Conservation (phyloP, 2,329 filamentous ascomycete species). For the Metarhizium anisopliae region DNA sequence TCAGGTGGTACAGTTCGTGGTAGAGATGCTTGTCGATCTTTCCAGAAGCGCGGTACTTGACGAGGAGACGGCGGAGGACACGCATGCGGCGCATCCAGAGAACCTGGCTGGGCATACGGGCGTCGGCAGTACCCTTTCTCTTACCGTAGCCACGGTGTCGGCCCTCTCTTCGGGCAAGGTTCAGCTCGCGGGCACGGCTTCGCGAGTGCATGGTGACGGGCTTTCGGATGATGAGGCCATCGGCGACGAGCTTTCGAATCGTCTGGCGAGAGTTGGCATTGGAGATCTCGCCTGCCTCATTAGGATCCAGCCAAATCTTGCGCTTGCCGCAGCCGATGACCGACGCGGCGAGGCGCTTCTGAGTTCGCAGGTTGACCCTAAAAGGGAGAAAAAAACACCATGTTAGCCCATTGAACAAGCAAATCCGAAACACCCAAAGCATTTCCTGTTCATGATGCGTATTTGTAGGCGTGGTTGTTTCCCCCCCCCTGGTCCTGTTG, state of each 20-base stretch:
- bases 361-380: conserved; percentile 99
- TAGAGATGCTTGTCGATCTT: conserved; percentile 99
- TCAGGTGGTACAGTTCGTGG: conserved; percentile 99
- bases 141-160: conserved; percentile 99
- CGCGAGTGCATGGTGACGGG: conserved; percentile 99
- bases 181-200: conserved; percentile 90
- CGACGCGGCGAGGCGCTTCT: conserved; percentile 99
- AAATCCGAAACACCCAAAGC: not conserved
- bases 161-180: conserved; percentile 86
- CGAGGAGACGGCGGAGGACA: conserved; percentile 96
- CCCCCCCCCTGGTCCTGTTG: not conserved
- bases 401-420: conserved; percentile 16
- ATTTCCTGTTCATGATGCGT: not conserved
- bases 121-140: conserved; percentile 99
- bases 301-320: conserved; percentile 99
- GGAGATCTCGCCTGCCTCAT: conserved; percentile 98
- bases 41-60: conserved; percentile 99
- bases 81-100: conserved; percentile 99
- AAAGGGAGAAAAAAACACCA: conserved; percentile 10
- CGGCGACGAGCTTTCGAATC: conserved; percentile 97
- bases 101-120: conserved; percentile 97
- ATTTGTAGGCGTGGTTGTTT: conserved; percentile 1
- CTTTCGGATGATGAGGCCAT: conserved; percentile 99
- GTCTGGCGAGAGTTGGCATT: conserved; percentile 99
- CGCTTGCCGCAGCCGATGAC: conserved; percentile 98